Evolutionary conservation across 1,284 basidiomycete species (phyloP).

Genomic region (Coniferiporia sulphurascens): DNA sequence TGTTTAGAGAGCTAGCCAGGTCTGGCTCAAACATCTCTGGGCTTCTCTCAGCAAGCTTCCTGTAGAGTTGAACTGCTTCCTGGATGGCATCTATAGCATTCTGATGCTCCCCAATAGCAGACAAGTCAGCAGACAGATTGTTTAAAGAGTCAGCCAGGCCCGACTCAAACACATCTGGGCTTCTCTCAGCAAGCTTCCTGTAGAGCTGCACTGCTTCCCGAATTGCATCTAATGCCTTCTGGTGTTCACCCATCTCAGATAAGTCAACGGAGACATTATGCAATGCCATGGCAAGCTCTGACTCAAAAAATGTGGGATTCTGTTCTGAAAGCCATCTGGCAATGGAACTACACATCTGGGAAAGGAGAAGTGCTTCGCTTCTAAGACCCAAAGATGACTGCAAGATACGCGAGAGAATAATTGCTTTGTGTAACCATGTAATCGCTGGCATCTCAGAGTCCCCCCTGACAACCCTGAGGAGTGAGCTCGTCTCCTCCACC

Average conservation of each 20-base stretch:
- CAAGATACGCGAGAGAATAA: not conserved
- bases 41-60: not conserved
- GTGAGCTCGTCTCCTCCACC: not conserved
- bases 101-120: not conserved
- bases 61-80: not conserved
- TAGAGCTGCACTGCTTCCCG: not conserved
- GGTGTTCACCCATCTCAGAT: not conserved
- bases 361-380: not conserved
- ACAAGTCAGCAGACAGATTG: not conserved
- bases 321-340: not conserved
- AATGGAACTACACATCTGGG: not conserved
- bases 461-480: not conserved
- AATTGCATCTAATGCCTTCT: not conserved
- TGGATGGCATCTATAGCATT: not conserved
- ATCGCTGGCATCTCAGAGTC: not conserved
- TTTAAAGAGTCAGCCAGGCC: conserved; percentile 1
- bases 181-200: not conserved
- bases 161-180: not conserved
- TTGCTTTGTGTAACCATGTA: not conserved
- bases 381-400: not conserved
- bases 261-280: not conserved
- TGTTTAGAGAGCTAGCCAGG: conserved; percentile 2
- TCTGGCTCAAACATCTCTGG: not conserved
- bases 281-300: not conserved
- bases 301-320: not conserved